Evolutionary conservation across 73 alveolate genomes (phyloP), one percentile per base, ranked within the genome.

Genomic region (Stentor coeruleus): DNA sequence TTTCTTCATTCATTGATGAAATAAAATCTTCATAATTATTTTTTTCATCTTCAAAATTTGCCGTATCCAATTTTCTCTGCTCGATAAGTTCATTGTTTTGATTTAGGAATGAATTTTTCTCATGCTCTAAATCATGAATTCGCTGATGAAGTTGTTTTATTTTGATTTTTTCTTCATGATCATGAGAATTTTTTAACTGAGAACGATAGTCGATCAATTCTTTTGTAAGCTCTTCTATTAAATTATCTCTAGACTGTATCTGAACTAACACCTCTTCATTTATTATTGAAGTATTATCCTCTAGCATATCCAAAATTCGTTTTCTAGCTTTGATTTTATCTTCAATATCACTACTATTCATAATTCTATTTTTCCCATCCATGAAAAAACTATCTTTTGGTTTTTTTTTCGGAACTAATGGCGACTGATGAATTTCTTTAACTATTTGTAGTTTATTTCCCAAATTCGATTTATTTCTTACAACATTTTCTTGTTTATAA

Each of bases 271-370:
- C 79, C 37, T 66, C 79, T 28, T 66, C 79, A 20, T 66, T 66
- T n/a, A 57, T 20, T 20, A 20, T 40, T 33, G 42, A 20, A 66
- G 42, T 66, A 20, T 66, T 37, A 1, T 66, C 79, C 37, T 66
- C 40, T 28, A 66, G 79, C 79, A 31, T 66, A 28, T 66, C 79
- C 79, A 66, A 66, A 2, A 66, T 33, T 66, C 79, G 0, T 66
- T 33, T 66, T 0, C 79, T 20, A 26, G 79, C 6, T 20, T 49
- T 49, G 66, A 49, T 49, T 49, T 49, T 49, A 49, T 20, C 20
- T 49, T 49, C 66, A 49, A 49, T 49, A 11, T 11, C 20, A 11
- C 20, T 20, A 49, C 66, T 49, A 49, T 49, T 49, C 66, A n/a
- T n/a, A n/a, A n/a, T n/a, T n/a, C n/a, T n/a, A n/a, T n/a, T n/a